These are phyloP conservation scores for Candida pseudoglaebosa DNA, from an alignment of 805 yeast species.

Conservation along the genomic window DNA sequence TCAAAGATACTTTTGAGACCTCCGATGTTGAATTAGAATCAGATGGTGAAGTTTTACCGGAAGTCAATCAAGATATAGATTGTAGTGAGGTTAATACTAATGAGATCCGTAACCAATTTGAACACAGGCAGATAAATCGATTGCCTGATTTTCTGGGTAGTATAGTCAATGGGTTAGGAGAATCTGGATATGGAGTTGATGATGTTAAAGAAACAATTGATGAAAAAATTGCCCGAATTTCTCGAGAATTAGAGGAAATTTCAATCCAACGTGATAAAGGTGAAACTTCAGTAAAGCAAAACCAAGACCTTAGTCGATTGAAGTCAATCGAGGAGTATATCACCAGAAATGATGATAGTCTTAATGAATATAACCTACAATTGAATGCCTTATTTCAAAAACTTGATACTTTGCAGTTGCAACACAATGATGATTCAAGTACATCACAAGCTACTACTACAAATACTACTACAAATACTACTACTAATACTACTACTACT, in stretches of 20 bases:
- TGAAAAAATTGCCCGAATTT: constrained; percentile 36
- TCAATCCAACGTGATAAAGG: not conserved
- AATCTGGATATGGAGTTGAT: constrained; percentile 21
- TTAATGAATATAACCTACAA: not conserved
- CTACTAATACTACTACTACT: too few species aligned
- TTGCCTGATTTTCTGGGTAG: constrained; percentile 36
- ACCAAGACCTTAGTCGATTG: not conserved
- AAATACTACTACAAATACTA: too few species aligned
- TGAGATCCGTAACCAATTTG: constrained; percentile 3
- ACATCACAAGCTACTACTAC: too few species aligned
- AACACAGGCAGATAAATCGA: constrained; percentile 1
- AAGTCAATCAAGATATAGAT: constrained; percentile 15
- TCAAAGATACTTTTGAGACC: constrained; percentile 4
- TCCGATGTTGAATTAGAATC: constrained; percentile 10
- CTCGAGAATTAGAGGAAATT: constrained; percentile 37
- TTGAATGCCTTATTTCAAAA: not conserved
- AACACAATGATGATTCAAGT: too few species aligned
- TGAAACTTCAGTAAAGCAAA: not conserved
- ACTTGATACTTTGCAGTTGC: too few species aligned
- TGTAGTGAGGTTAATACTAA: constrained; percentile 20
- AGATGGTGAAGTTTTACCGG: constrained; percentile 13
- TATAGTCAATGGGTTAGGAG: constrained; percentile 15
- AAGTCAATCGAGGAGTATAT: not conserved
- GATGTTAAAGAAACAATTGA: constrained; percentile 31
- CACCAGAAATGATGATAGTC: not conserved